Base-by-base conservation (phyloP, 1,139 yeast species). In the Candida neerlandica region DNA sequence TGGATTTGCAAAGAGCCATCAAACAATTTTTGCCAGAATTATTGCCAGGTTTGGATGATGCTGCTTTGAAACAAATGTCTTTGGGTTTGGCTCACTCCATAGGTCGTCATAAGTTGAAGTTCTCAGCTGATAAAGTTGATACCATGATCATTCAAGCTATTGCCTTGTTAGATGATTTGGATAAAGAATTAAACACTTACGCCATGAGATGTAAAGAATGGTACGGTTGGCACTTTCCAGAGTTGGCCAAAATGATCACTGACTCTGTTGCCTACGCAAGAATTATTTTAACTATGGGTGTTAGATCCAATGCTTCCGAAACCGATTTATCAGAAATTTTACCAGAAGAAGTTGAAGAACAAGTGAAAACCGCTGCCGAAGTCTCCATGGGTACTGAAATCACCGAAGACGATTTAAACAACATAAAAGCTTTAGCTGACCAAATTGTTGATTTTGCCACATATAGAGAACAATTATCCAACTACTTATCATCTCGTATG, bases 181-280 rank as follows among this genome's bases (percentile, higher is more conserved):
- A 94, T 77, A 94, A 94, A 77, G 99, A 95, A 70, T 82, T 94
- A 64, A 94, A 94, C 78, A 95, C 98, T 47, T 94, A 90, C 65
- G 94, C 98, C 60, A 94, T 94, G 99, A 86, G 99, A 78, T 83
- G 85, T 69, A 92, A 92, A 78, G 99, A 94, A 78, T 94, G 99
- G 99, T 94, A 95, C 75, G 98, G 99, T 58, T 94, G 99, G 99
- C 99, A 94, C 72, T 95, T 94, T 85, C 99, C 99, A 41, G 99
- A 94, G 76, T 83, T 94, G 78, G 96, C 97, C 62, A 91, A 90
- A 77, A 82, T 94, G 70, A 94, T 91, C 56, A 86, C 90, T 60
- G 99, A 94, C 73, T 92, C 96, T 59, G 95, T 89, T 65, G 96
- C 96, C 48, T 92, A 84, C 69, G 96, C 96, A 53, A 86, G 95